Conservation (phyloP, 352 stramenopile genomes). For the Pythium sp. region DNA sequence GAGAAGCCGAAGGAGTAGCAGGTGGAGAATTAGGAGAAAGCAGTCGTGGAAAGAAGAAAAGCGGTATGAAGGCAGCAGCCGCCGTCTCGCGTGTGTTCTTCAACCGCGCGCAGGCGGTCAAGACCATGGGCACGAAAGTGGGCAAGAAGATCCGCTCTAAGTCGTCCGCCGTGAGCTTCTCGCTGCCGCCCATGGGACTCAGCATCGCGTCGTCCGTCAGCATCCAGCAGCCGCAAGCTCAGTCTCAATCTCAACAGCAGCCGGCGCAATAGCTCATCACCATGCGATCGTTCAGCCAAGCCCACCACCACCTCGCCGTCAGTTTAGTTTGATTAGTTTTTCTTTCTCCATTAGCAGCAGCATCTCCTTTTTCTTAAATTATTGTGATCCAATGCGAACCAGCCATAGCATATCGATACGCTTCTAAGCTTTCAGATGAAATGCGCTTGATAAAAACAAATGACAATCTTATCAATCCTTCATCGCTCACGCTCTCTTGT, state of each 20-base stretch:
- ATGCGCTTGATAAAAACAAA: neutral
- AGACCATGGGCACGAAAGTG: slow-evolving; percentile 54
- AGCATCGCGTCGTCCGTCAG: slow-evolving; percentile 57
- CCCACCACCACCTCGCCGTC: neutral
- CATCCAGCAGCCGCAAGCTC: slow-evolving; percentile 28
- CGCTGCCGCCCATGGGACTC: slow-evolving; percentile 63
- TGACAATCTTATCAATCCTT: neutral
- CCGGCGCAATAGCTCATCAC: slow-evolving; percentile 8
- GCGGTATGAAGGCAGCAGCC: slow-evolving; percentile 17
- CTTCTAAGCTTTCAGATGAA: no score
- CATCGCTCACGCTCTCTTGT: neutral
- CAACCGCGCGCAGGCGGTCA: slow-evolving; percentile 51
- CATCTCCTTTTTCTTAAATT: neutral
- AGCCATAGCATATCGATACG: neutral
- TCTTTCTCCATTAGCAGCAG: neutral
- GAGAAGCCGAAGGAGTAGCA: neutral
- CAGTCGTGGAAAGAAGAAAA: slow-evolving; percentile 9
- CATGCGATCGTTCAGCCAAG: neutral
- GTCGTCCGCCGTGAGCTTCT: slow-evolving; percentile 60
- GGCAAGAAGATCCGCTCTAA: slow-evolving; percentile 61
- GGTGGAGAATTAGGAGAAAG: slow-evolving; percentile 8
- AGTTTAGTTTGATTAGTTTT: neutral
- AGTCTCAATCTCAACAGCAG: slow-evolving; percentile 21
- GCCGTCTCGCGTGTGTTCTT: slow-evolving; percentile 51
- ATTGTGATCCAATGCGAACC: neutral